A percentile compares a stretch with the other conserved stretches of the same genome.
Evolutionary conservation across 1,284 basidiomycete genomes (phyloP).

Genomic region (Xerocomus amazonicus): DNA sequence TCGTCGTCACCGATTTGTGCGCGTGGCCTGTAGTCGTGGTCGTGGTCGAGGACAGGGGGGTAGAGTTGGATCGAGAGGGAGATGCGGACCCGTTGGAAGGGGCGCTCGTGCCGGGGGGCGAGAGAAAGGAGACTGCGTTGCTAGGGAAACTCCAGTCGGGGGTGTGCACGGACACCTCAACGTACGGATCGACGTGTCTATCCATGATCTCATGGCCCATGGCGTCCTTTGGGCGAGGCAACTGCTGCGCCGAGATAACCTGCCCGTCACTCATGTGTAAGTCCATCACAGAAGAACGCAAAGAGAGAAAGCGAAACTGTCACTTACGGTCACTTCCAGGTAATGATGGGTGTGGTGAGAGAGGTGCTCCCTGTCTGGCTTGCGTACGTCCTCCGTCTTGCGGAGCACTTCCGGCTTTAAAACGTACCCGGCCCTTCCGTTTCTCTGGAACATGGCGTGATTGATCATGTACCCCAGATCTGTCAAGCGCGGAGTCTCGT

Average conservation of each 20-base stretch:
- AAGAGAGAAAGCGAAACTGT: not conserved
- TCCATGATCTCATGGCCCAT: constrained; percentile 60
- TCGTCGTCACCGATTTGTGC: constrained; percentile 44
- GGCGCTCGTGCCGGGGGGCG: constrained; percentile 15
- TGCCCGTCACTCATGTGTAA: constrained; percentile 21
- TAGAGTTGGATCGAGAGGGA: constrained; percentile 20
- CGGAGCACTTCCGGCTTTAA: constrained; percentile 85
- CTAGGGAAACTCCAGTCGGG: constrained; percentile 58
- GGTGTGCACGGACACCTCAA: constrained; percentile 75
- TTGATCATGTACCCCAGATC: constrained; percentile 90
- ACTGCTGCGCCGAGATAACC: constrained; percentile 92
- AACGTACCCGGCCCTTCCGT: constrained; percentile 84
- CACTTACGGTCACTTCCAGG: constrained; percentile 60
- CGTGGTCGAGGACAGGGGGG: not conserved
- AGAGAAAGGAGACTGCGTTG: constrained; percentile 4
- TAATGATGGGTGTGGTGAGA: constrained; percentile 54
- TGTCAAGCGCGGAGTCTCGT: constrained; percentile 28
- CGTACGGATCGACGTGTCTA: constrained; percentile 66
- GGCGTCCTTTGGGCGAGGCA: constrained; percentile 73
- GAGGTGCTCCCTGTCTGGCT: constrained; percentile 59
- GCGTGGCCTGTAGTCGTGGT: not conserved
- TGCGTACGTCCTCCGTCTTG: constrained; percentile 49
- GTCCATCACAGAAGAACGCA: not conserved
- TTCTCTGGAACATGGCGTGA: constrained; percentile 90
- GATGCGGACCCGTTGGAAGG: constrained; percentile 22